Conservation (phyloP, 345 rosid species). For the Eutrema heterophyllum region DNA sequence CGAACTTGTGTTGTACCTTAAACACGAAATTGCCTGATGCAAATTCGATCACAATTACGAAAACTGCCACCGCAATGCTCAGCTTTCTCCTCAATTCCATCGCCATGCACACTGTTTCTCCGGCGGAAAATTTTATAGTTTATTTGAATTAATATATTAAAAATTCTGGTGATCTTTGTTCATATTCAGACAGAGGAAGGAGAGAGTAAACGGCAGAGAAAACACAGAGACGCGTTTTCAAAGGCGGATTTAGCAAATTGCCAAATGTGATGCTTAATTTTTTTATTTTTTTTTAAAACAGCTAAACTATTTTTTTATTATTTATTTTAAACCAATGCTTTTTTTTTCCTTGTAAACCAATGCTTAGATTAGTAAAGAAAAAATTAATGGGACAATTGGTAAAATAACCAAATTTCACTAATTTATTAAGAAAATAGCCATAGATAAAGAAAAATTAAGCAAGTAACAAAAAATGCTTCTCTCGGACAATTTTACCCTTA, state of each 20-base stretch:
- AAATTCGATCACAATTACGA: constrained; percentile 27
- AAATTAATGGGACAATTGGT: too few relatives aligned
- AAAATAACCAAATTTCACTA: too few relatives aligned
- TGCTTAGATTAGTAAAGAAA: constrained; percentile 3
- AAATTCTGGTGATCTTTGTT: neutral
- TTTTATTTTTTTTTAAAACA: neutral
- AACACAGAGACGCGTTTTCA: constrained; percentile 21
- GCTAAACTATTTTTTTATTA: neutral
- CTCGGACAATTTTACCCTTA: too few relatives aligned
- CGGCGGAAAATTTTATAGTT: neutral
- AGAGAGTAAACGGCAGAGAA: neutral
- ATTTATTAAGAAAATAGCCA: too few relatives aligned
- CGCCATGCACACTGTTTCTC: neutral
- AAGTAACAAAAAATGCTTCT: too few relatives aligned
- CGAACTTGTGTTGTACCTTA: constrained; percentile 59
- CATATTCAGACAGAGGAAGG: neutral
- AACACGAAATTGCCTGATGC: constrained; percentile 46
- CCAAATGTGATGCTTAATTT: neutral
- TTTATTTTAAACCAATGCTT: neutral
- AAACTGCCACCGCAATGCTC: constrained; percentile 21
- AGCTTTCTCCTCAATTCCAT: constrained; percentile 38
- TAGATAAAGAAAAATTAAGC: too few relatives aligned
- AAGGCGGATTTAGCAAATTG: constrained; percentile 15
- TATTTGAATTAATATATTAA: neutral
- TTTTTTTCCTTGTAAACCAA: neutral